Percentiles rank a stretch among this genome's conserved stretches.
Conservation (phyloP, 2,329 filamentous ascomycete genomes). For the Monosporascus sp. region DNA sequence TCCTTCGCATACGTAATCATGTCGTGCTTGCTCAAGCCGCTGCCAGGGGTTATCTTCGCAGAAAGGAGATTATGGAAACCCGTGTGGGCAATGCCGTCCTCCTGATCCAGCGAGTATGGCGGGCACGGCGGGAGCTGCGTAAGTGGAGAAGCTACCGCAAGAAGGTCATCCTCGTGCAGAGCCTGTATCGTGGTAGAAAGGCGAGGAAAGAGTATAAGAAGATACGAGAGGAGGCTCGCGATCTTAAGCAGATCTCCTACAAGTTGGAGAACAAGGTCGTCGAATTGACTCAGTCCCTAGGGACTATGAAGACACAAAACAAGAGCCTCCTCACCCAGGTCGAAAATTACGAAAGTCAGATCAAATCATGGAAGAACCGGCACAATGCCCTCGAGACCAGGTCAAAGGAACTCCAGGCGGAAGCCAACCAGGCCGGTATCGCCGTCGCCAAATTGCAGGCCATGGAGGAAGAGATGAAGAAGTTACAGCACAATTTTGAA, state of each 20-base stretch:
- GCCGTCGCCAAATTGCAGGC: constrained; percentile 82
- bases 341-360: constrained; percentile 91
- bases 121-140: constrained; percentile 70
- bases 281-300: constrained; percentile 89
- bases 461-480: constrained; percentile 94
- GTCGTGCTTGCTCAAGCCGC: constrained; percentile 83
- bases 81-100: constrained; percentile 86
- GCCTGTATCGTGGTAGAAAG: constrained; percentile 78
- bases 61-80: constrained; percentile 89
- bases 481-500: constrained; percentile 80
- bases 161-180: constrained; percentile 87
- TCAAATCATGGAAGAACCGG: constrained; percentile 92
- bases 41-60: constrained; percentile 85
- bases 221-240: constrained; percentile 88
- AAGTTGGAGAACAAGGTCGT: constrained; percentile 99
- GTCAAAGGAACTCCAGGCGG: constrained; percentile 88
- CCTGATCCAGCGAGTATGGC: constrained; percentile 87
- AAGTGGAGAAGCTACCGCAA: constrained; percentile 84
- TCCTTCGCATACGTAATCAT: constrained; percentile 71
- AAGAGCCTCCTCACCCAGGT: constrained; percentile 82
- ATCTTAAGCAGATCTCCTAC: constrained; percentile 99
- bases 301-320: constrained; percentile 91
- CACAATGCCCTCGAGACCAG: constrained; percentile 86
- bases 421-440: constrained; percentile 97
- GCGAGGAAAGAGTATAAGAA: constrained; percentile 85